Conservation (phyloP, 2,329 filamentous ascomycete species). For the Aureobasidium sp. region DNA sequence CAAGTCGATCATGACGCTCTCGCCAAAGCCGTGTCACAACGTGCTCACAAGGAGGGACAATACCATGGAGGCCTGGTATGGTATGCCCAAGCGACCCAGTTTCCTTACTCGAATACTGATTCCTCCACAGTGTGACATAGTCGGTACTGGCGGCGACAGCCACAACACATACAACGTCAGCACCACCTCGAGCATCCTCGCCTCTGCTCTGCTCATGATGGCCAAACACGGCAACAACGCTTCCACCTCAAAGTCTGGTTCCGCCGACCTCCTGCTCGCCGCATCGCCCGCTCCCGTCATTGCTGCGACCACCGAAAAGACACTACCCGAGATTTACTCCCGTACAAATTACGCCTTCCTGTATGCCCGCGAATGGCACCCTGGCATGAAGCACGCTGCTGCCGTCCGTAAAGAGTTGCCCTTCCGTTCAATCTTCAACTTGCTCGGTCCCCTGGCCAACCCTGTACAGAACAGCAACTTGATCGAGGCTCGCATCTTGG, state of each 20-base stretch:
- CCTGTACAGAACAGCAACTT: constrained; percentile 62
- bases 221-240: constrained; percentile 96
- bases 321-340: constrained; percentile 64
- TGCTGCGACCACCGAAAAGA: constrained; percentile 60
- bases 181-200: constrained; percentile 87
- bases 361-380: constrained; percentile 93
- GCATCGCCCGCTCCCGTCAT: constrained; percentile 64
- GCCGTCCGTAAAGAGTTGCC: constrained; percentile 79
- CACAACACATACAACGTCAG: constrained; percentile 99
- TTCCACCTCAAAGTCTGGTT: constrained; percentile 90
- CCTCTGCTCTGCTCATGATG: constrained; percentile 72
- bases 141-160: constrained; percentile 90
- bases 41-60: constrained; percentile 56
- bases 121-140: constrained; percentile 68
- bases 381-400: constrained; percentile 83
- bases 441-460: constrained; percentile 86
- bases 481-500: constrained; percentile 86
- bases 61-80: constrained; percentile 79
- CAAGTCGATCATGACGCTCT: constrained; percentile 59
- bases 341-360: constrained; percentile 88
- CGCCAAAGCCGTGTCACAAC: constrained; percentile 49
- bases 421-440: constrained; percentile 95
- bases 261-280: constrained; percentile 77
- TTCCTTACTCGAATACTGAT: background rate
- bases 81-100: constrained; percentile 7